These are phyloP conservation scores for Chlamydomonas sp. DNA, from an alignment of 139 green algal genomes.

Conservation along the genomic window DNA sequence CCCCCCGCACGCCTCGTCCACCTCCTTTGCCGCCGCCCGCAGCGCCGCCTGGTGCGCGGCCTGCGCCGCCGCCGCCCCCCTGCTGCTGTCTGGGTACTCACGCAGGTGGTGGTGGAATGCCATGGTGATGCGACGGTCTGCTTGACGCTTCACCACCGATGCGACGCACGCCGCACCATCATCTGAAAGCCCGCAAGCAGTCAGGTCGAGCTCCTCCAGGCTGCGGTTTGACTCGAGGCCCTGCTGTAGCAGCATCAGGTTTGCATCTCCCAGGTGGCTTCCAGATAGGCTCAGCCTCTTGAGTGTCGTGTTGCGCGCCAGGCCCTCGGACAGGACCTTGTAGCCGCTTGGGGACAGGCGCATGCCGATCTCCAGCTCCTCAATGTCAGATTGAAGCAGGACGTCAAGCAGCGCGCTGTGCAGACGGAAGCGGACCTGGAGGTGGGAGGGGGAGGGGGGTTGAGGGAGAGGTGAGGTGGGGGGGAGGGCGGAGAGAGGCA, in stretches of 20 bases:
- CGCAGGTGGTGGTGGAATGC: conserved; percentile 21
- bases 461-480: not conserved
- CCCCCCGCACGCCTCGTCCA: conserved; percentile 27
- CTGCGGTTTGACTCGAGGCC: conserved; percentile 19
- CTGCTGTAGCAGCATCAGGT: not conserved
- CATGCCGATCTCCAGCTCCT: conserved; percentile 30
- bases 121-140: conserved; percentile 12
- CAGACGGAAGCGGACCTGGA: conserved; percentile 19
- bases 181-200: conserved; percentile 20
- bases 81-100: conserved; percentile 24
- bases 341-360: conserved; percentile 28
- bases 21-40: conserved; percentile 2
- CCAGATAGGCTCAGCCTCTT: conserved; percentile 26
- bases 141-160: conserved; percentile 21
- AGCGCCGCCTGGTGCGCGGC: conserved; percentile 8
- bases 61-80: conserved; percentile 3
- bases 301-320: conserved; percentile 16
- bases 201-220: conserved; percentile 37
- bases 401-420: conserved; percentile 15
- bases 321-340: conserved; percentile 5
- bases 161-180: not conserved
- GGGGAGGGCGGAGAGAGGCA: not conserved
- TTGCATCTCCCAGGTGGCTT: conserved; percentile 25
- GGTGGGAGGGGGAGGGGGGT: not conserved
- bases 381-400: conserved; percentile 2